These are phyloP conservation scores for Cryptococcus hybrid DNA, from an alignment of 1,284 basidiomycete species.

Conservation along the genomic window DNA sequence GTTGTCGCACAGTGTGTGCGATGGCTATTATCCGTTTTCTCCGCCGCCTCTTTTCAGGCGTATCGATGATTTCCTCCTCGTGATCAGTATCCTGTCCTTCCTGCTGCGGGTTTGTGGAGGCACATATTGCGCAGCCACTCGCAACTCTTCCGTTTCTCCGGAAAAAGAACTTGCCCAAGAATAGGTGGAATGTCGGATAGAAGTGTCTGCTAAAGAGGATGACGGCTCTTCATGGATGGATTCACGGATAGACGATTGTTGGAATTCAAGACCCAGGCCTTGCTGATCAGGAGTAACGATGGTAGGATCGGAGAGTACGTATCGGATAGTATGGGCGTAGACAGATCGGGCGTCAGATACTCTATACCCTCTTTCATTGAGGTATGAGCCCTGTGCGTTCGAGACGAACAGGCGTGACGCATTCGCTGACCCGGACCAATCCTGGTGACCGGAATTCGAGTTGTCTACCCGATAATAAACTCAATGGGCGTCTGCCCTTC, in stretches of 20 bases:
- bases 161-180: slow-evolving; percentile 37
- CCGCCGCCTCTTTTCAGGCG: slow-evolving; percentile 24
- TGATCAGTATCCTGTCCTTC: too few relatives aligned
- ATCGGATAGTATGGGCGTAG: slow-evolving; percentile 12
- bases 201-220: slow-evolving; percentile 7
- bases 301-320: slow-evolving; percentile 11
- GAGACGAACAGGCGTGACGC: neutral
- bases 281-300: slow-evolving; percentile 10
- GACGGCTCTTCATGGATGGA: neutral
- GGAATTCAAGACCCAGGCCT: slow-evolving; percentile 7
- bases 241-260: slow-evolving; percentile 1
- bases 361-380: neutral
- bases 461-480: neutral
- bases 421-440: neutral
- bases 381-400: neutral
- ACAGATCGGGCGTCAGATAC: slow-evolving; percentile 9
- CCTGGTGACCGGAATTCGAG: neutral
- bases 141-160: slow-evolving; percentile 32
- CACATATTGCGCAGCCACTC: slow-evolving; percentile 30
- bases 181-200: slow-evolving; percentile 25
- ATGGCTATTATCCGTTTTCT: slow-evolving; percentile 31
- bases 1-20: slow-evolving; percentile 34
- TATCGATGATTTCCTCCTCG: slow-evolving; percentile 11
- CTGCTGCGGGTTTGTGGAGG: slow-evolving; percentile 4
- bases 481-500: neutral